These are phyloP conservation scores for Allium cepa DNA, from an alignment of 106 monocot genomes.

Conservation along the genomic window DNA sequence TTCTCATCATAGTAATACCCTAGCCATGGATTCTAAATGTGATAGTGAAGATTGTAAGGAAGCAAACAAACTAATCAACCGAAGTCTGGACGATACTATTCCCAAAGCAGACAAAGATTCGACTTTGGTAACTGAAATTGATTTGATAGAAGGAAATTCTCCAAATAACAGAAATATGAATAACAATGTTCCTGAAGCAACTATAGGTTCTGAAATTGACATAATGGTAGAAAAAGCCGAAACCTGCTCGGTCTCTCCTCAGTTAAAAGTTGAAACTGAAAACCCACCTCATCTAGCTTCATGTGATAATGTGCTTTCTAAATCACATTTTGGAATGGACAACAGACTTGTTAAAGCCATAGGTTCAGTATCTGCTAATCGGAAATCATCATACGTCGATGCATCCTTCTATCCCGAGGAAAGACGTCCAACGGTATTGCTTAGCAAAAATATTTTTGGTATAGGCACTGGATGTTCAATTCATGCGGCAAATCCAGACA, in stretches of 20 bases:
- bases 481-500: background rate
- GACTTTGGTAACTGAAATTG: background rate
- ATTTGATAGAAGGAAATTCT: constrained; percentile 12
- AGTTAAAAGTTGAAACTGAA: constrained; percentile 4
- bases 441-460: constrained; percentile 10
- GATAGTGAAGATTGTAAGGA: background rate
- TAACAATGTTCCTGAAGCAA: background rate
- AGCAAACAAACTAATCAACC: background rate
- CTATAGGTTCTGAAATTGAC: background rate
- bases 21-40: background rate
- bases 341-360: constrained; percentile 5
- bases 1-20: constrained; percentile 5
- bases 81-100: too few relatives aligned
- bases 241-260: background rate
- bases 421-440: constrained; percentile 10
- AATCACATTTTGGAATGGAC: constrained; percentile 5
- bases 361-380: constrained; percentile 4
- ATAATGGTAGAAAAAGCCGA: constrained; percentile 8
- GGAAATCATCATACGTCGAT: background rate
- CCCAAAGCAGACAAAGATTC: too few relatives aligned
- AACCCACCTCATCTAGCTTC: background rate
- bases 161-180: background rate
- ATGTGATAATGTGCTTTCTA: background rate
- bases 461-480: constrained; percentile 5
- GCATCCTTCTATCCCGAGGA: constrained; percentile 1